These are phyloP conservation scores for Russula emetica DNA, from an alignment of 768 basidiomycete species.

Conservation along the genomic window DNA sequence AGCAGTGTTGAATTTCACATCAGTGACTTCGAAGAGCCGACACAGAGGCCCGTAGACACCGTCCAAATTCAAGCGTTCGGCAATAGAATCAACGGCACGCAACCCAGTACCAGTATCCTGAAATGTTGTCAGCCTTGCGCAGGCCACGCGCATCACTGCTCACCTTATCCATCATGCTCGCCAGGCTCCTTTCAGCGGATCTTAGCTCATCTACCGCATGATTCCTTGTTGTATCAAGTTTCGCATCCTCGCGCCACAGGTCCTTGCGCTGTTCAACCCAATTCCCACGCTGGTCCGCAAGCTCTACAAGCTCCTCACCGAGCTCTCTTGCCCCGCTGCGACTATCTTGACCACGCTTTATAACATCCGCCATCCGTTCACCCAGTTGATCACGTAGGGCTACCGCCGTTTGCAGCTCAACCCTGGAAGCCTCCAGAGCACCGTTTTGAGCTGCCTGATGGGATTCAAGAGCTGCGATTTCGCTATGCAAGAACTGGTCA, in stretches of 20 bases:
- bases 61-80: constrained; percentile 63
- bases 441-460: constrained; percentile 54
- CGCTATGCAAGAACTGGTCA: constrained; percentile 75
- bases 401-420: constrained; percentile 47
- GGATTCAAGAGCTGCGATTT: constrained; percentile 64
- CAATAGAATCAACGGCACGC: constrained; percentile 79
- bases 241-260: constrained; percentile 92
- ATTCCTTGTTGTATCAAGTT: constrained; percentile 69
- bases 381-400: constrained; percentile 54
- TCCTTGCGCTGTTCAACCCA: constrained; percentile 83
- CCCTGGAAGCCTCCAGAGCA: constrained; percentile 51
- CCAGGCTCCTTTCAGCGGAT: constrained; percentile 70
- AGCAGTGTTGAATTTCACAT: constrained; percentile 84
- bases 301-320: constrained; percentile 50
- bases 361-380: constrained; percentile 50
- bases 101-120: constrained; percentile 91
- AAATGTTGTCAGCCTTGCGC: constrained; percentile 10
- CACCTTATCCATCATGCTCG: constrained; percentile 96
- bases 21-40: constrained; percentile 85
- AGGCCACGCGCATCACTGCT: constrained; percentile 16
- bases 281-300: constrained; percentile 67
- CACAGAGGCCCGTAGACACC: constrained; percentile 96
- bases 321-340: constrained; percentile 53
- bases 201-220: constrained; percentile 79
- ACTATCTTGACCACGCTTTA: constrained; percentile 61